Evolutionary conservation across 1,284 basidiomycete species (phyloP).

Genomic region (Irpex rosettiformis): DNA sequence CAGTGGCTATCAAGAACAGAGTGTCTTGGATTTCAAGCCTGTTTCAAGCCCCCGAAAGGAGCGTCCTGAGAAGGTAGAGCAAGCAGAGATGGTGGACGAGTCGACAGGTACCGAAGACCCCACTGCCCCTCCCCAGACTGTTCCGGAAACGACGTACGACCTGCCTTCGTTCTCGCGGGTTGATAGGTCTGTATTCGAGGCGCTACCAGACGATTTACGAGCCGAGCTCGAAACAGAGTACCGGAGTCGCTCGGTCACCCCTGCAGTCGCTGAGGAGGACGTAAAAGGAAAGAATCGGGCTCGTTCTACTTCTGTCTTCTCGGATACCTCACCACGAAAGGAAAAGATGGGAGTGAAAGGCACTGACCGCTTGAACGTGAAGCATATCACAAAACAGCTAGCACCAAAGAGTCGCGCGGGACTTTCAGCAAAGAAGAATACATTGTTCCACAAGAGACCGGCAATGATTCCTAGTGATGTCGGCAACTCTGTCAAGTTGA

Average conservation of each 20-base stretch:
- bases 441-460: conserved; percentile 31
- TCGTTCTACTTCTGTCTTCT: conserved; percentile 16
- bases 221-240: conserved; percentile 70
- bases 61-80: conserved; percentile 12
- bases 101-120: not conserved
- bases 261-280: conserved; percentile 10
- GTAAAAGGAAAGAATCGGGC: conserved; percentile 8
- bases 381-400: conserved; percentile 59
- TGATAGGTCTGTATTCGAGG: conserved; percentile 68
- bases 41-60: conserved; percentile 20
- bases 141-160: conserved; percentile 23
- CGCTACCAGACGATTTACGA: conserved; percentile 68
- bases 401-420: conserved; percentile 46
- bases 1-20: conserved; percentile 42
- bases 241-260: conserved; percentile 44
- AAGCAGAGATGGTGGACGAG: not conserved
- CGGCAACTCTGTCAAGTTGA: conserved; percentile 5
- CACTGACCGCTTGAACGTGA: conserved; percentile 34
- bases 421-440: conserved; percentile 43
- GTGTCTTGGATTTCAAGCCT: conserved; percentile 48
- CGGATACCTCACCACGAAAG: conserved; percentile 22
- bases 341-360: conserved; percentile 31
- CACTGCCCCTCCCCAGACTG: not conserved
- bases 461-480: conserved; percentile 21
- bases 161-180: conserved; percentile 74